Evolutionary conservation across 768 basidiomycete genomes (phyloP), one percentile per base, ranked within the genome.

Genomic region (Rhodotorula toruloides): DNA sequence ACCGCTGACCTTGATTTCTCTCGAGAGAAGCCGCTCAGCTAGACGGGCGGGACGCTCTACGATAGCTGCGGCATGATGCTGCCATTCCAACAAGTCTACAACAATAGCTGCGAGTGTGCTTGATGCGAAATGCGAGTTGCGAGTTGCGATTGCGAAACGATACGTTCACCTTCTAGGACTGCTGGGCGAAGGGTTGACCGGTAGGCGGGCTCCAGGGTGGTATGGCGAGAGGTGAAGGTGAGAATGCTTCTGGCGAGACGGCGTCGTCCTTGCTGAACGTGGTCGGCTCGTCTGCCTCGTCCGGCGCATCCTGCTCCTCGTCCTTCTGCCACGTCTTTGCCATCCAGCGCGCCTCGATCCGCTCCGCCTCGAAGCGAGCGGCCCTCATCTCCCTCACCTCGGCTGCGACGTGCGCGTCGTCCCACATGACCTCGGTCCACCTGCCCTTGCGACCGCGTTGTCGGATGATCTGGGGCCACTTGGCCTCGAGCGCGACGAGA

Each of bases 321-420:
- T 31, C 37, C 16, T 4, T 8, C 48, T 36, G 44, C 48, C 39
- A 14, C n/a, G 21, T 14, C 37, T 17, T 12, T 37, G 42, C 44
- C 29, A 34, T 22, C 17, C 42, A 7, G 32, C 29, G 14, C 25
- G 37, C 19, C 63, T 65, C 63, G n/a, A 54, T 6, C 7, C 27
- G 22, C 39, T 40, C 52, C 2, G 47, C 44, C 44, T 53, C 48
- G 7, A 19, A 37, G 31, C 48, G 29, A 34, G 50, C 66, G 12
- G 25, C 27, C 61, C 44, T 53, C 66, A 67, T 67, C 61, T 49
- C 66, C 39, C 40, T 39, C 32, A 58, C 44, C 49, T 61, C 65
- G 25, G 17, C 22, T 36, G 25, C 25, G 36, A 67, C 21, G 17
- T 40, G 37, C 39, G 25, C 29, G 21, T 54, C 58, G 29, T 55